Base-by-base conservation (phyloP, 1,284 basidiomycete genomes). In the Microbotryomycetes sp. region DNA sequence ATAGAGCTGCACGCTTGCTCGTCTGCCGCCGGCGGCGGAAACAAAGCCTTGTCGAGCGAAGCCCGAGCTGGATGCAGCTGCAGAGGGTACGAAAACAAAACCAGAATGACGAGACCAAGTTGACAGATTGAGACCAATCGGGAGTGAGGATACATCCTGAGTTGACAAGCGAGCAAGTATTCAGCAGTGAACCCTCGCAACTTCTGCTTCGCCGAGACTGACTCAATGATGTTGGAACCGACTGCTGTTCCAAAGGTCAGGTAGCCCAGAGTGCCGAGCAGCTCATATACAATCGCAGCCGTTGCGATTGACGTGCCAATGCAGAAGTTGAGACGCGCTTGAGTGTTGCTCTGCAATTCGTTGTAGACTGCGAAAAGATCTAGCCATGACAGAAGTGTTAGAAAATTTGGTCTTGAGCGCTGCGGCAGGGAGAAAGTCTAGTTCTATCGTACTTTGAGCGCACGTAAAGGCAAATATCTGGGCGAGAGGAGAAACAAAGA, bases 1-100 rank as follows among this genome's bases (percentile, higher is more conserved):
- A n/a, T n/a, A n/a, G 58, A 54, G 28, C 12, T 60, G 52, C 62
- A 59, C 2, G 56, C 32, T 16, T 46, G 62, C n/a, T 58, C 63
- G 7, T 65, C 65, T 31, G 64, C 59, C 4, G 68, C 58, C 3
- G 57, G 58, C n/a, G 68, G 72, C 15, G 74, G 73, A 25, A 75
- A 75, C 46, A 97, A 85, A 30, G 93, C 85, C 76, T 96, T 94
- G 78, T 94, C 90, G 46, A 99, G 77, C 71, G 89, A 93, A 67
- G 88, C 89, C 55, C 96, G 81, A 74, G 92, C 97, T 0, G 96
- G 96, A 64, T 94, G 88, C 3, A 92, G 86, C 77, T 97, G 93
- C 52, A 97, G 76, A 0, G 93, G 92, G 76, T 97, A 96, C 15
- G 69, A 68, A 62, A 92, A 92, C 66, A 88, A 80, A 65, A 92